Evolutionary conservation across 257 asterid genomes (phyloP).

Genomic region (Lithospermum erythrorhizon): DNA sequence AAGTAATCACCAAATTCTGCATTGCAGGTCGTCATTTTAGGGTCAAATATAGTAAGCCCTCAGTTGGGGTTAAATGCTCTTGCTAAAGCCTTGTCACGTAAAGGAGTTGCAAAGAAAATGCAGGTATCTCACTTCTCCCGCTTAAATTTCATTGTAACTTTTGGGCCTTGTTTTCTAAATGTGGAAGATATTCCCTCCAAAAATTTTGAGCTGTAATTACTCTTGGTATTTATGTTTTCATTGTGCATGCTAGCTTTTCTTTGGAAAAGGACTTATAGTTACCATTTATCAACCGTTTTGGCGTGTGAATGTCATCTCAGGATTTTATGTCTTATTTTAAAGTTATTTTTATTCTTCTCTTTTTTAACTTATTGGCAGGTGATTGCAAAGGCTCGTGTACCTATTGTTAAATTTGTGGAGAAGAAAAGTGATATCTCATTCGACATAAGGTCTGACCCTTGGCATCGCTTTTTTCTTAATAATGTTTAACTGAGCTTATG

Average conservation of each 20-base stretch:
- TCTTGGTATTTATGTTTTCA: too few relatives aligned
- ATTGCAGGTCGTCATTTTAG: constrained; percentile 73
- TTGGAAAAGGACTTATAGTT: neutral
- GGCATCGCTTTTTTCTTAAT: neutral
- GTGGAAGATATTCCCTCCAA: too few relatives aligned
- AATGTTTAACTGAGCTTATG: neutral
- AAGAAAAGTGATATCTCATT: constrained; percentile 73
- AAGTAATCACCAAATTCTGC: constrained; percentile 1
- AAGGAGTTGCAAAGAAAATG: constrained; percentile 80
- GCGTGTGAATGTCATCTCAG: too few relatives aligned
- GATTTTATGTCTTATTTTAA: constrained; percentile 5
- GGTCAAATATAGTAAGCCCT: constrained; percentile 57
- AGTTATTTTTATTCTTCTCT: constrained; percentile 3
- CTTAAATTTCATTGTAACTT: constrained; percentile 12
- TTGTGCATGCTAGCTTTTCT: too few relatives aligned
- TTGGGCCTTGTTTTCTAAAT: neutral
- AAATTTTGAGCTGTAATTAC: too few relatives aligned
- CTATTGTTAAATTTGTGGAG: constrained; percentile 91
- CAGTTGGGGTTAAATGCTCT: constrained; percentile 84
- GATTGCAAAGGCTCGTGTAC: constrained; percentile 91
- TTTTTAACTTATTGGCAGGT: constrained; percentile 33
- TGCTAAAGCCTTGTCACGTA: constrained; percentile 75
- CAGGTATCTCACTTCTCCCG: constrained; percentile 39
- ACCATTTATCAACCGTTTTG: too few relatives aligned
- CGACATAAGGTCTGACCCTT: constrained; percentile 61